Evolutionary conservation across 805 yeast species (phyloP).

Genomic region (Spathaspora boniae): DNA sequence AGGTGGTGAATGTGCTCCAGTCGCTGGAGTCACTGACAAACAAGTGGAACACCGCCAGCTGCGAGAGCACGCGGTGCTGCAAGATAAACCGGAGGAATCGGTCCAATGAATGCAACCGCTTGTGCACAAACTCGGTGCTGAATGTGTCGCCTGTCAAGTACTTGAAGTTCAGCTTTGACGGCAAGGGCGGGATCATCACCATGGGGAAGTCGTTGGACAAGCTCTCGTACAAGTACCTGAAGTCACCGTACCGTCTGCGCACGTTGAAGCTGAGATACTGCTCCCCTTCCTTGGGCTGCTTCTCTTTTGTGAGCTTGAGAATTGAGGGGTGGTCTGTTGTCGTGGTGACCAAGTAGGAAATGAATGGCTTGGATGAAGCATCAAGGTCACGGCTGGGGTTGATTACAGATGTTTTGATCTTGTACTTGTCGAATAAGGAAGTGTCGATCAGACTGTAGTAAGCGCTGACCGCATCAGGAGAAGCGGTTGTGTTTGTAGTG

Average conservation of each 20-base stretch:
- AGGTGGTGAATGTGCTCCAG: conserved; percentile 67
- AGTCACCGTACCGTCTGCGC: conserved; percentile 84
- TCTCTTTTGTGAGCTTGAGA: conserved; percentile 22
- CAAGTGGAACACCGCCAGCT: conserved; percentile 65
- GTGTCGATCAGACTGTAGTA: conserved; percentile 5
- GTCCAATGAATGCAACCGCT: conserved; percentile 76
- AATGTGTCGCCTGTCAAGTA: conserved; percentile 93
- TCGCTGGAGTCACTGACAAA: conserved; percentile 68
- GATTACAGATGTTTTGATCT: conserved; percentile 38
- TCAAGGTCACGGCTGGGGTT: conserved; percentile 71
- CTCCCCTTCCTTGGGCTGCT: conserved; percentile 16
- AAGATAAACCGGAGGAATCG: conserved; percentile 72
- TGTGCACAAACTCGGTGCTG: conserved; percentile 75
- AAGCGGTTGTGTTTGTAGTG: conserved; percentile 3
- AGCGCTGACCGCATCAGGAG: not conserved
- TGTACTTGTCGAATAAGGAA: conserved; percentile 13
- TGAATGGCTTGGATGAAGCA: conserved; percentile 66
- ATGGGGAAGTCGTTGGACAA: conserved; percentile 79
- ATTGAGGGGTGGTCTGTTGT: conserved; percentile 61
- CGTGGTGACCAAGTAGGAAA: conserved; percentile 67
- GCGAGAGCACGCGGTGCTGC: conserved; percentile 67
- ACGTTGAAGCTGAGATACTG: conserved; percentile 40
- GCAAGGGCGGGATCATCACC: conserved; percentile 86
- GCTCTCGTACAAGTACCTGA: conserved; percentile 72
- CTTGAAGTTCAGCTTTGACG: conserved; percentile 87